Percentiles rank a stretch among this genome's conserved stretches.
Evolutionary conservation across 345 rosid genomes (phyloP).

Genomic region (Eucalyptus sp.): DNA sequence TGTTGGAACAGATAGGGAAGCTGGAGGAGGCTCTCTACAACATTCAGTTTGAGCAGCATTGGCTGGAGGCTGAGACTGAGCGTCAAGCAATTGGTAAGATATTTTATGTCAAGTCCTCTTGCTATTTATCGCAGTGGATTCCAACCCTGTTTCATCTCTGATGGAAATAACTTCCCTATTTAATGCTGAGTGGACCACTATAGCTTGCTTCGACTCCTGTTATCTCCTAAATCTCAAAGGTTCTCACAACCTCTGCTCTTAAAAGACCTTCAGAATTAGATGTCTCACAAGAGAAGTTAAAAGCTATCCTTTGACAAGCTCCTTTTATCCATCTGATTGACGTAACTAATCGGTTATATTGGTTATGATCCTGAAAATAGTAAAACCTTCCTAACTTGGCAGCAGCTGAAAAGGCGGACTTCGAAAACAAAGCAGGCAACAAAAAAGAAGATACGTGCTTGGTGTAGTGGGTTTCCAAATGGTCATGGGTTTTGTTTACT

Average conservation of each 20-base stretch:
- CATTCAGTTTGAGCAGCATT: slow-evolving; percentile 69
- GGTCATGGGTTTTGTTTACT: neutral
- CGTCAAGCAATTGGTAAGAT: slow-evolving; percentile 45
- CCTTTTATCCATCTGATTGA: neutral
- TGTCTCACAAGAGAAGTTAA: neutral
- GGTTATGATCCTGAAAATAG: neutral
- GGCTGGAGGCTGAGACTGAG: slow-evolving; percentile 70
- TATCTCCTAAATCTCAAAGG: neutral
- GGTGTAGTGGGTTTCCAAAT: neutral
- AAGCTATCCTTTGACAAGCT: neutral
- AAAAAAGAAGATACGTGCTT: neutral
- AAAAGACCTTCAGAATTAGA: neutral
- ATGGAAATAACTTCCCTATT: neutral
- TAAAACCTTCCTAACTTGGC: neutral
- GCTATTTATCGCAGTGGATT: neutral
- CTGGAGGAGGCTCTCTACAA: slow-evolving; percentile 64
- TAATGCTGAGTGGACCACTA: neutral
- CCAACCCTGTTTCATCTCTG: neutral
- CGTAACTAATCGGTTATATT: neutral
- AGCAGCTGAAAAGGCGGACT: neutral
- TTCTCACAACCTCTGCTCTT: neutral
- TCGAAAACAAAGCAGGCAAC: neutral
- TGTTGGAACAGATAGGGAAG: slow-evolving; percentile 46
- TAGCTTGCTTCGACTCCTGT: neutral
- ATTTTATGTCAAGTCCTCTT: neutral